Evolutionary conservation across 768 basidiomycete species (phyloP).

Genomic region (Cyathus striatus): DNA sequence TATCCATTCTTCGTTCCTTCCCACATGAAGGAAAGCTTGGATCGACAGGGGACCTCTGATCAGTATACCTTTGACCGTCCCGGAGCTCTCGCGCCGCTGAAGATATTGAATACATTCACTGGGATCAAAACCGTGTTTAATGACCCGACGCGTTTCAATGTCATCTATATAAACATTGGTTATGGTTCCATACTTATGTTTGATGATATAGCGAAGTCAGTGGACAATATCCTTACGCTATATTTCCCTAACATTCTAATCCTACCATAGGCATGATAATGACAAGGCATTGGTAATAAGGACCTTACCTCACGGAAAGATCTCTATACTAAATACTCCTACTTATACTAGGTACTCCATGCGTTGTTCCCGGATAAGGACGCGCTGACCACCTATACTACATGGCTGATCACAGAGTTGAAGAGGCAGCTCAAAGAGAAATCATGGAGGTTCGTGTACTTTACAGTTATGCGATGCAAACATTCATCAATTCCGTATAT

Average conservation of each 20-base stretch:
- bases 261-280: not conserved
- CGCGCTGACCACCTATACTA: not conserved
- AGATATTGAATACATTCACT: not conserved
- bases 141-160: not conserved
- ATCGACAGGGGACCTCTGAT: not conserved
- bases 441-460: not conserved
- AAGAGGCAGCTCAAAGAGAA: not conserved
- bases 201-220: not conserved
- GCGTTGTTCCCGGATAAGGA: too few species aligned
- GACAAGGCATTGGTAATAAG: not conserved
- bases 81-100: not conserved
- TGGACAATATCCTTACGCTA: too few species aligned
- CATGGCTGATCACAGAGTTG: not conserved
- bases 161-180: not conserved
- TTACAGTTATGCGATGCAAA: not conserved
- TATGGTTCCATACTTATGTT: not conserved
- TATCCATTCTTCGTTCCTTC: not conserved
- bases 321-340: too few species aligned
- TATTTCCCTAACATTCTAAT: not conserved
- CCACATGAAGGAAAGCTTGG: not conserved
- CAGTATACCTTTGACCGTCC: not conserved
- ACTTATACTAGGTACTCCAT: too few species aligned
- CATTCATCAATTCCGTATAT: not conserved
- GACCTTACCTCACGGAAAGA: not conserved
- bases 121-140: not conserved